Percentiles rank a stretch among this genome's conserved stretches.
Evolutionary conservation across 208 protist genomes (phyloP).

Genomic region (Blechomonas ayalai): DNA sequence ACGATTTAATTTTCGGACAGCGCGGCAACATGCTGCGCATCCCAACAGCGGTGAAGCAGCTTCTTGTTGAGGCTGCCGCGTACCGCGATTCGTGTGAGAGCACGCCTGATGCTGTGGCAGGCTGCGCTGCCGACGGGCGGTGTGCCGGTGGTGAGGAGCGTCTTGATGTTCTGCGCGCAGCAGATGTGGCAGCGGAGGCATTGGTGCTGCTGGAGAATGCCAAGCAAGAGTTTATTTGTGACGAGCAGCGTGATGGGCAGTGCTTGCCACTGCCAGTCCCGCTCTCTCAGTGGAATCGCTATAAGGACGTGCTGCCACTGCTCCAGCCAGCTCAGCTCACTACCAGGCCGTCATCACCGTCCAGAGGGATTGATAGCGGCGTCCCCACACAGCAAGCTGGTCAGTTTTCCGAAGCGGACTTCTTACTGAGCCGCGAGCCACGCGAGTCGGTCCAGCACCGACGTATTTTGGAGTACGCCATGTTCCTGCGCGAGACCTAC

Average conservation of each 20-base stretch:
- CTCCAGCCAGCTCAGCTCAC: constrained; percentile 6
- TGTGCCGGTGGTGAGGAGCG: not conserved
- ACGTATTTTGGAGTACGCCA: constrained; percentile 36
- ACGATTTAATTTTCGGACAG: constrained; percentile 33
- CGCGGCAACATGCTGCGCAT: constrained; percentile 76
- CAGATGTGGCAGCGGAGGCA: constrained; percentile 35
- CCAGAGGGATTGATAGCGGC: too few species aligned
- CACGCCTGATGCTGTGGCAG: not conserved
- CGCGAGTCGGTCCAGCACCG: constrained; percentile 31
- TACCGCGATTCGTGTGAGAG: constrained; percentile 5
- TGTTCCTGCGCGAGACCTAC: constrained; percentile 22
- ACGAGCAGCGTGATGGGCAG: constrained; percentile 54
- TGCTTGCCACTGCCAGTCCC: constrained; percentile 20
- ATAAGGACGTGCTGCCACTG: constrained; percentile 20
- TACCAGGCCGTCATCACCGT: not conserved
- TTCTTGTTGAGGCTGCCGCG: constrained; percentile 24
- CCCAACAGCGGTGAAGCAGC: constrained; percentile 31
- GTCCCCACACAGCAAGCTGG: too few species aligned
- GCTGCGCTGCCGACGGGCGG: not conserved
- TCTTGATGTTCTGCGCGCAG: constrained; percentile 10
- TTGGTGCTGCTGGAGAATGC: constrained; percentile 45
- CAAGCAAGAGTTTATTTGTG: constrained; percentile 47
- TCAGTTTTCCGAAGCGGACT: constrained; percentile 15
- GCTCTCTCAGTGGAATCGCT: constrained; percentile 26
- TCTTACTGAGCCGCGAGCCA: constrained; percentile 36